These are phyloP conservation scores for Boehmeria nivea DNA, from an alignment of 306 rosid species.

Conservation along the genomic window DNA sequence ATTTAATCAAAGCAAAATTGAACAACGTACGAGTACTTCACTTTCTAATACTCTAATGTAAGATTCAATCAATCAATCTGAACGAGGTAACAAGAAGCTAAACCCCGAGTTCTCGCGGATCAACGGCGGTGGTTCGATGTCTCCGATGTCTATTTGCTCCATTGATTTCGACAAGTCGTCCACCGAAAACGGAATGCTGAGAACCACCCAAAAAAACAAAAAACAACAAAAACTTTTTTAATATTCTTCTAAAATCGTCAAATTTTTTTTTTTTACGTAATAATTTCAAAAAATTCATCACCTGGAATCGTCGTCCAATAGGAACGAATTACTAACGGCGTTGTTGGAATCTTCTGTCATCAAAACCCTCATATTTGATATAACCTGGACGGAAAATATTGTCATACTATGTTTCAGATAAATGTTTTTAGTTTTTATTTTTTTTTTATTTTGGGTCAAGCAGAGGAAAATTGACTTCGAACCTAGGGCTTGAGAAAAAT, in stretches of 20 bases:
- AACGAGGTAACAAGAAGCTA: conserved; percentile 76
- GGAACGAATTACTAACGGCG: conserved; percentile 96
- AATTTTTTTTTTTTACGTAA: too few relatives aligned
- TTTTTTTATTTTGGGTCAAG: neutral
- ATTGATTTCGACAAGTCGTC: conserved; percentile 93
- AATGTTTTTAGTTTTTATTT: neutral
- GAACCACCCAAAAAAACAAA: conserved; percentile 15
- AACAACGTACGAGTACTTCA: too few relatives aligned
- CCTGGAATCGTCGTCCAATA: conserved; percentile 98
- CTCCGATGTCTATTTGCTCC: conserved; percentile 73
- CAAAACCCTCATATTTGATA: conserved; percentile 82
- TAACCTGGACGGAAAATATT: conserved; percentile 45
- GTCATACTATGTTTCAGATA: neutral
- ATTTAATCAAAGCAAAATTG: too few relatives aligned
- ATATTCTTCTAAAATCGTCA: neutral
- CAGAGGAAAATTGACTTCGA: conserved; percentile 21
- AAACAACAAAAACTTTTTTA: too few relatives aligned
- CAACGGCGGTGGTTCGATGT: conserved; percentile 91
- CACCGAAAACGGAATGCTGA: conserved; percentile 96
- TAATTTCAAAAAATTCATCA: neutral
- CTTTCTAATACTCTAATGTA: too few relatives aligned
- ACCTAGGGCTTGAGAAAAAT: conserved; percentile 26
- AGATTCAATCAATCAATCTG: too few relatives aligned
- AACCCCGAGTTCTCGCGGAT: conserved; percentile 96
- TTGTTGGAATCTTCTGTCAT: conserved; percentile 92